Evolutionary conservation across 495 filamentous ascomycete genomes (phyloP).

Genomic region (Alectoria sarmentosa): DNA sequence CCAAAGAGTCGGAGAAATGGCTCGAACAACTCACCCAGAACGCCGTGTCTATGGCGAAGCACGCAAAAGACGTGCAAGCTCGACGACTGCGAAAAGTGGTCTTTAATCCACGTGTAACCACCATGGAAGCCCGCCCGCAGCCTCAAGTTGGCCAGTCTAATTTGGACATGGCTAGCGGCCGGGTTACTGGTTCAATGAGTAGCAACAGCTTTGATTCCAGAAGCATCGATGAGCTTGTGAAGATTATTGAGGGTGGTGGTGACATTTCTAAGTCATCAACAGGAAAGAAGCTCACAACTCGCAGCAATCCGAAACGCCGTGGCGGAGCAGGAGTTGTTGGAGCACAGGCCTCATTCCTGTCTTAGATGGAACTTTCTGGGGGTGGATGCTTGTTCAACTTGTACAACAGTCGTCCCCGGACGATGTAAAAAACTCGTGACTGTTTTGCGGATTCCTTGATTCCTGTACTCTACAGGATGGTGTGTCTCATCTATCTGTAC

Average conservation of each 20-base stretch:
- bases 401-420: not conserved
- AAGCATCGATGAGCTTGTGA: slow-evolving; percentile 79
- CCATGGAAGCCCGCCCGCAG: slow-evolving; percentile 38
- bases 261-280: slow-evolving; percentile 50
- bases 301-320: slow-evolving; percentile 64
- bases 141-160: slow-evolving; percentile 47
- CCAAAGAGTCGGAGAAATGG: slow-evolving; percentile 90
- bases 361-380: not conserved
- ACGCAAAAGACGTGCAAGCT: slow-evolving; percentile 76
- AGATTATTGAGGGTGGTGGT: slow-evolving; percentile 74
- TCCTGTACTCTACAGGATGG: not conserved
- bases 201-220: slow-evolving; percentile 52
- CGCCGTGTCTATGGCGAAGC: slow-evolving; percentile 86
- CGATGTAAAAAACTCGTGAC: not conserved
- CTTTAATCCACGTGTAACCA: slow-evolving; percentile 47
- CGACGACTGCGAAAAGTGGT: slow-evolving; percentile 56
- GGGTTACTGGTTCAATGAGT: slow-evolving; percentile 32
- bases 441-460: not conserved
- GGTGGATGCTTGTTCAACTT: not conserved
- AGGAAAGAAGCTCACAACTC: slow-evolving; percentile 61
- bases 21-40: slow-evolving; percentile 93
- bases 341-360: slow-evolving; percentile 3
- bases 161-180: slow-evolving; percentile 39
- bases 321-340: slow-evolving; percentile 33
- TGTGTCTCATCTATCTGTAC: slow-evolving; percentile 2